A percentile compares a stretch with the other conserved stretches of the same genome.
These are phyloP conservation scores for Camelina neglecta DNA, from an alignment of 345 rosid genomes.

Conservation along the genomic window DNA sequence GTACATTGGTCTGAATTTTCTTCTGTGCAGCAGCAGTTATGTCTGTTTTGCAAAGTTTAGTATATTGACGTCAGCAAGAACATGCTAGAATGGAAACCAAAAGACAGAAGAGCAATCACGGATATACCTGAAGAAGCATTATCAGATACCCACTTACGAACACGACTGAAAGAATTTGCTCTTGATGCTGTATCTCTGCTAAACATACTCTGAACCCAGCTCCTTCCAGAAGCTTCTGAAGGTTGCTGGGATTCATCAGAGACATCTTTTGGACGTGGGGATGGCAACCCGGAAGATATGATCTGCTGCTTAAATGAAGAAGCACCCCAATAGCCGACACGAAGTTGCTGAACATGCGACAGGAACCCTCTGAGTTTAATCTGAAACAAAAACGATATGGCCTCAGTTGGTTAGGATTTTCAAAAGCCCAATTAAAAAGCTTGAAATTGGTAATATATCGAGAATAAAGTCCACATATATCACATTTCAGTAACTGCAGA, in stretches of 20 bases:
- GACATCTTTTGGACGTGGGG: conserved; percentile 84
- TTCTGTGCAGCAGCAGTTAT: conserved; percentile 76
- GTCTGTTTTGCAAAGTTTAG: conserved; percentile 58
- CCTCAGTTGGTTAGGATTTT: conserved; percentile 11
- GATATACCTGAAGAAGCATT: conserved; percentile 66
- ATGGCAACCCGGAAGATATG: conserved; percentile 69
- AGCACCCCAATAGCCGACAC: conserved; percentile 89
- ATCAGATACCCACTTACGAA: conserved; percentile 85
- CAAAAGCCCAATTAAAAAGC: conserved; percentile 21
- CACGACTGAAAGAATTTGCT: conserved; percentile 73
- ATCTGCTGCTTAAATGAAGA: conserved; percentile 71
- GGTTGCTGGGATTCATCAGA: conserved; percentile 81
- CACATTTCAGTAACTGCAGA: conserved; percentile 13
- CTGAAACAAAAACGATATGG: conserved; percentile 49
- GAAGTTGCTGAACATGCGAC: conserved; percentile 94
- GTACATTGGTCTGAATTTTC: conserved; percentile 91
- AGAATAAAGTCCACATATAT: not conserved
- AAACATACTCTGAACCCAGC: conserved; percentile 99
- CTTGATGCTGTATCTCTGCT: conserved; percentile 86
- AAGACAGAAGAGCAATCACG: conserved; percentile 29
- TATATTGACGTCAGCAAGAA: conserved; percentile 25
- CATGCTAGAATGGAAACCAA: conserved; percentile 23
- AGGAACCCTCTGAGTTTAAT: conserved; percentile 93
- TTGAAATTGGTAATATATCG: not conserved
- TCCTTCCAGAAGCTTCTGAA: conserved; percentile 96